Base-by-base conservation (phyloP, 305 asterid genomes). In the Fraxinus dipetala region DNA sequence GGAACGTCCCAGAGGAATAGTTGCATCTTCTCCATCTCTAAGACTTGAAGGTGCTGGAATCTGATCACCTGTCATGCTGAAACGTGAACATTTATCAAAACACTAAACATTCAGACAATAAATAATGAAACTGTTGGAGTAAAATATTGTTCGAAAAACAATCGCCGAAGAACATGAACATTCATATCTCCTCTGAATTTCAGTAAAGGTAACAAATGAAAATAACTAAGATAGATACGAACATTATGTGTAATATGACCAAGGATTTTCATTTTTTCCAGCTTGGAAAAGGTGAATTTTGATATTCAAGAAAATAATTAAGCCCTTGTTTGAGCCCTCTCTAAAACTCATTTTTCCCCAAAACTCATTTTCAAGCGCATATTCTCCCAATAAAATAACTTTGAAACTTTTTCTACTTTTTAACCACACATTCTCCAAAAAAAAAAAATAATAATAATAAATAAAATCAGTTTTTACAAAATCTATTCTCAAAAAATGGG, bases 41-140 rank as follows among this genome's bases (percentile, higher is more conserved):
- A 97, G 98, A 86, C 97, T 94, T 65, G 93, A 87, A 56, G 96
- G 98, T 48, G 93, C 92, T 83, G 88, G 98, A 81, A 87, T 81
- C 87, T 88, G 98, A 90, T 95, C 98, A 84, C 93, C 96, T 85
- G 97, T 85, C 99, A 95, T 95, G 85, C 99, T 95, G 94, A 83
- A 82, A 85, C 77, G 83, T 79, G 78, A 87, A 84, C 34, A 82
- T 73, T 76, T 86, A 90, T 79, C 72, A 85, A 61, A 84, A 85
- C 56, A 32, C 70, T 34, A 45, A 72, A 48, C 30, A 74, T 79
- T 82, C 82, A 73, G 67, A 79, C 63, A 72, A 80, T 56, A 80
- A 56, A 80, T 51, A 54, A 40, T 78, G 78, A 61, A 75, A 79
- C 32, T 16, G 24, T 31, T 22, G 28, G 45, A 56, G 78, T 32